phyloP scores from a whole-genome alignment of 2,329 filamentous ascomycete genomes.

The Sporothrix brunneoviolacea region DNA sequence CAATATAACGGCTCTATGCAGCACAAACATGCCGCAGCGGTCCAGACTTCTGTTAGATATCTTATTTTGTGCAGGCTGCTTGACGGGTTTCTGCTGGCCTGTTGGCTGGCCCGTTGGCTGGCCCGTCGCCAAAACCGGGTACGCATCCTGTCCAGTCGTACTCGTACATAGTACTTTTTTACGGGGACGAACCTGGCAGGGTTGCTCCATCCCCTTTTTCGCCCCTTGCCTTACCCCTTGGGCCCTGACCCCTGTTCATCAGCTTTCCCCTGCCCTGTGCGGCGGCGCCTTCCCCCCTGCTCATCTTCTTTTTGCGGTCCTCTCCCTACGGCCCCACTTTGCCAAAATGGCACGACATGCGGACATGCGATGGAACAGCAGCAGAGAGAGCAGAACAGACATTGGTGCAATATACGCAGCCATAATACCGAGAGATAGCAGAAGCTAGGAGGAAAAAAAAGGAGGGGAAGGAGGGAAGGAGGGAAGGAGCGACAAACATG shows the following conservation, averaged over 20 bases:
- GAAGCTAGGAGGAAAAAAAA: too few relatives aligned
- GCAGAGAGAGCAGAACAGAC: not conserved
- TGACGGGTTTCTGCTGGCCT: too few relatives aligned
- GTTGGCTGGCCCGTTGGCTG: not conserved
- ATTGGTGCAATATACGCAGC: not conserved
- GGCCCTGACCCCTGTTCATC: too few relatives aligned
- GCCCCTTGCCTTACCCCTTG: not conserved
- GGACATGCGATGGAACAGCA: not conserved
- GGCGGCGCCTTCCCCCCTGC: constrained; percentile 7
- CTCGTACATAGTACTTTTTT: too few relatives aligned
- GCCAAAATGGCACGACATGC: constrained; percentile 3
- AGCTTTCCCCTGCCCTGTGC: constrained; percentile 6
- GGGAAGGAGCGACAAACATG: too few relatives aligned
- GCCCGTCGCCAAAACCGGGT: constrained; percentile 5
- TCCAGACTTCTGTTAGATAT: too few relatives aligned
- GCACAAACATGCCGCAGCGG: not conserved
- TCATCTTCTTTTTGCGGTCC: constrained; percentile 4
- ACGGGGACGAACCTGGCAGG: too few relatives aligned
- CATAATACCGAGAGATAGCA: too few relatives aligned
- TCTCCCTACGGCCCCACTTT: not conserved
- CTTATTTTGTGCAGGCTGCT: too few relatives aligned
- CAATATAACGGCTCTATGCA: constrained; percentile 9
- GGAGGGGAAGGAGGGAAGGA: too few relatives aligned
- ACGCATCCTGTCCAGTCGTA: constrained; percentile 4
- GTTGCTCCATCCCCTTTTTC: not conserved